A percentile compares a stretch with the other conserved stretches of the same genome.
These are phyloP conservation scores for Craterostigma plantagineum DNA, from an alignment of 257 asterid genomes.

Conservation along the genomic window DNA sequence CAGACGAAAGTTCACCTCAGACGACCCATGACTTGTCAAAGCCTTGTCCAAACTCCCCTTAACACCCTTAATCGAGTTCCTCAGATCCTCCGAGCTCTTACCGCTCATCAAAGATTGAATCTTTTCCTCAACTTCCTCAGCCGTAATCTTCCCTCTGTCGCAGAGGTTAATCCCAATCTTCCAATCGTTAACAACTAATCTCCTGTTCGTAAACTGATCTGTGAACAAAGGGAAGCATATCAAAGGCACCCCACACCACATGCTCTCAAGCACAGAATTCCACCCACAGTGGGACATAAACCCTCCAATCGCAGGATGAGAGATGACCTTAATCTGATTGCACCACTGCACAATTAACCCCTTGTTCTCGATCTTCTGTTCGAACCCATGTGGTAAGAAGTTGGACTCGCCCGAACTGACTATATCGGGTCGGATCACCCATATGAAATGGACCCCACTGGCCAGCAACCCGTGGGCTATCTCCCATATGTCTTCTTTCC, in stretches of 20 bases:
- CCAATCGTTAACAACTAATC: conserved; percentile 35
- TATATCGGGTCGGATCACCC: conserved; percentile 35
- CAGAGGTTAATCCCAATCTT: conserved; percentile 29
- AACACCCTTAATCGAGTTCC: conserved; percentile 8
- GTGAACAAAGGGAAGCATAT: conserved; percentile 20
- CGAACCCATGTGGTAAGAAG: conserved; percentile 11
- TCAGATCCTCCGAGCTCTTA: conserved; percentile 6
- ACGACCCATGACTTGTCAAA: neutral
- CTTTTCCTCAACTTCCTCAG: conserved; percentile 17
- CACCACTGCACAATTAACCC: conserved; percentile 34
- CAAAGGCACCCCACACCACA: conserved; percentile 32
- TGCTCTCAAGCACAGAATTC: conserved; percentile 32
- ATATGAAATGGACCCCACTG: conserved; percentile 37
- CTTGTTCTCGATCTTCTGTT: conserved; percentile 9
- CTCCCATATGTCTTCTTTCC: conserved; percentile 17
- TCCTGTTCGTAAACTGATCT: conserved; percentile 25
- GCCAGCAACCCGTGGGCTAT: conserved; percentile 33
- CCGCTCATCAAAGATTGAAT: conserved; percentile 15
- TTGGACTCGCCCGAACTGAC: conserved; percentile 9
- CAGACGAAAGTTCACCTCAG: too few relatives aligned
- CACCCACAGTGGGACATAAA: conserved; percentile 34
- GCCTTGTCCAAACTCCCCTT: conserved; percentile 8
- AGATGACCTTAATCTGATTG: conserved; percentile 13
- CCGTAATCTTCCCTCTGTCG: conserved; percentile 13
- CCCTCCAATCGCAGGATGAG: conserved; percentile 20